Evolutionary conservation across 2,329 filamentous ascomycete genomes (phyloP).

Genomic region (Trichoderma oligosporum): DNA sequence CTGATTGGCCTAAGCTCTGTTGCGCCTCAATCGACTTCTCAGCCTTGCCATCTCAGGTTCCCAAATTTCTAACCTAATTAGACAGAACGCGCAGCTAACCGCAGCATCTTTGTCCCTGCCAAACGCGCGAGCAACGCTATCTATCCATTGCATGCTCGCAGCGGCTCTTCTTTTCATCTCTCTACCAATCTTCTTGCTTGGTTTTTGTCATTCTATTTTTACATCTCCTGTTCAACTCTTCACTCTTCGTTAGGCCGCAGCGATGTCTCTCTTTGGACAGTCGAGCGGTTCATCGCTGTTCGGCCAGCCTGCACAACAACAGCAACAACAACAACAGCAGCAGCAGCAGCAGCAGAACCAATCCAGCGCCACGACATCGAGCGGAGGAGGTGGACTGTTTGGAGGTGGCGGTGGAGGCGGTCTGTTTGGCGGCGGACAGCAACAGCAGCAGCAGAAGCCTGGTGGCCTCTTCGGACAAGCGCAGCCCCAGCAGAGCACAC

Average conservation of each 20-base stretch:
- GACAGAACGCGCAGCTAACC: conserved; percentile 25
- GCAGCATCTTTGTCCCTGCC: neutral
- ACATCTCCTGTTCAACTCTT: neutral
- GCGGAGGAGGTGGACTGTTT: conserved; percentile 23
- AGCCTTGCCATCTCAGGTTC: conserved; percentile 28
- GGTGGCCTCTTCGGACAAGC: conserved; percentile 19
- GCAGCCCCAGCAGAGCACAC: conserved; percentile 21
- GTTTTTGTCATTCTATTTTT: conserved; percentile 10
- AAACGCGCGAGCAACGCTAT: conserved; percentile 21
- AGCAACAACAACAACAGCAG: conserved; percentile 20
- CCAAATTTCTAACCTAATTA: conserved; percentile 32
- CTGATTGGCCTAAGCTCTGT: conserved; percentile 36
- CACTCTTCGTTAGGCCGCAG: conserved; percentile 1
- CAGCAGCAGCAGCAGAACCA: conserved; percentile 19
- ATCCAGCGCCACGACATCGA: conserved; percentile 18
- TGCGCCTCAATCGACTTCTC: conserved; percentile 23
- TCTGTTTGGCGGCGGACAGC: conserved; percentile 23
- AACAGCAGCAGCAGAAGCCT: conserved; percentile 21
- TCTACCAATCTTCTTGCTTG: conserved; percentile 7
- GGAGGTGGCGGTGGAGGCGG: conserved; percentile 20
- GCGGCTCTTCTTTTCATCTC: conserved; percentile 19
- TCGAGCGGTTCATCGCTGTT: conserved; percentile 24
- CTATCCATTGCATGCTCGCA: conserved; percentile 9
- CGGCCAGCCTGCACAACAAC: conserved; percentile 23
- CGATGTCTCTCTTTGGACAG: conserved; percentile 38